Evolutionary conservation across 345 rosid genomes (phyloP).

Genomic region (Salix udensis): DNA sequence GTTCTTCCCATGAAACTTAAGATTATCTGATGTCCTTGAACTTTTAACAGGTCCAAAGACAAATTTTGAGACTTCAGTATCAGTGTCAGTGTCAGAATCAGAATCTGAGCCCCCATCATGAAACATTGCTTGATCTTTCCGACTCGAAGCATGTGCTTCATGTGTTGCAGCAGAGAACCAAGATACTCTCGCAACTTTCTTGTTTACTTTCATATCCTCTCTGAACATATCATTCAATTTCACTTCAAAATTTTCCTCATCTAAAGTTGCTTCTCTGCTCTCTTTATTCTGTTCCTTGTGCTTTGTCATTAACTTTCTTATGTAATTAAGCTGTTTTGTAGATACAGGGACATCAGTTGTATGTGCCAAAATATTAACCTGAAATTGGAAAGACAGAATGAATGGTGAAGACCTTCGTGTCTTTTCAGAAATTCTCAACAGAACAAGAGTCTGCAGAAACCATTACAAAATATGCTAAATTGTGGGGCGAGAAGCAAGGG

Average conservation of each 20-base stretch:
- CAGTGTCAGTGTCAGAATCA: constrained; percentile 42
- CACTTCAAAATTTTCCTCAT: constrained; percentile 27
- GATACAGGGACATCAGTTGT: constrained; percentile 69
- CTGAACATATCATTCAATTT: constrained; percentile 24
- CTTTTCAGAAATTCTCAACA: constrained; percentile 1
- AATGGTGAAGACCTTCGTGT: constrained; percentile 12
- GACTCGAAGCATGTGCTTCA: constrained; percentile 20
- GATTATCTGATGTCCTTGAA: constrained; percentile 35
- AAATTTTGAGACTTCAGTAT: constrained; percentile 38
- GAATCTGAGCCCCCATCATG: constrained; percentile 38
- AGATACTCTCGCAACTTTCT: constrained; percentile 34
- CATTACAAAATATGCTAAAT: background rate
- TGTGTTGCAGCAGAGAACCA: constrained; percentile 33
- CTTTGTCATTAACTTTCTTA: constrained; percentile 67
- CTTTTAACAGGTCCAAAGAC: constrained; percentile 24
- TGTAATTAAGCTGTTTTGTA: constrained; percentile 66
- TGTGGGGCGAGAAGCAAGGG: background rate
- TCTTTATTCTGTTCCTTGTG: constrained; percentile 39
- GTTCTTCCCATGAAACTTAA: constrained; percentile 23
- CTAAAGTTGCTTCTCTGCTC: constrained; percentile 17
- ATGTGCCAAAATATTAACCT: constrained; percentile 90
- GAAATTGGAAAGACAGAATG: constrained; percentile 25
- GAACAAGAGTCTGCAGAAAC: too few species aligned
- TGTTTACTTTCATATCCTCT: constrained; percentile 33
- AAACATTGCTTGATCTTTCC: constrained; percentile 18